phyloP scores from a whole-genome alignment of 306 rosid genomes.

The Lablab purpureus region DNA sequence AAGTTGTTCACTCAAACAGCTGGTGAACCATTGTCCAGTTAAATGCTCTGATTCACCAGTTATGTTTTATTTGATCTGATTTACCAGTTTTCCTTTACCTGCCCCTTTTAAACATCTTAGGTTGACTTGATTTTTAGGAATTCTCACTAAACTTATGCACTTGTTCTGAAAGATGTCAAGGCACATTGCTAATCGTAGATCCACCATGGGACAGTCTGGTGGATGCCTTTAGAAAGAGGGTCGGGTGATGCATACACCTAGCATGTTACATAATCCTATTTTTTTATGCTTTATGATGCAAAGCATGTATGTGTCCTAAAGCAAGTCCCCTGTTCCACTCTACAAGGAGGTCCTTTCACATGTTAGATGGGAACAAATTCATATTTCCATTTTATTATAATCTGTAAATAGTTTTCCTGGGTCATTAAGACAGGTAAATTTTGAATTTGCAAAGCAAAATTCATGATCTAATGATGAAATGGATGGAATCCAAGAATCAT shows the following conservation, averaged over 20 bases:
- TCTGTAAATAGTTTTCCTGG: not conserved
- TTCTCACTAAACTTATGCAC: not conserved
- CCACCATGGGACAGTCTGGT: not conserved
- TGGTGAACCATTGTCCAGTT: too few relatives aligned
- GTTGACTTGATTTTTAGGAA: too few relatives aligned
- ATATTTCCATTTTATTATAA: slow-evolving; percentile 5
- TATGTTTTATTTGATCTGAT: too few relatives aligned
- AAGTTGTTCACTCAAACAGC: too few relatives aligned
- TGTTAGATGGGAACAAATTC: not conserved
- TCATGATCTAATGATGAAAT: slow-evolving; percentile 14
- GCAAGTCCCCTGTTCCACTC: not conserved
- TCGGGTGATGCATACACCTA: not conserved
- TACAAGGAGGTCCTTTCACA: slow-evolving; percentile 2
- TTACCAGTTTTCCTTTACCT: too few relatives aligned
- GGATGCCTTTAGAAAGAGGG: not conserved
- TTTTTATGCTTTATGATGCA: not conserved
- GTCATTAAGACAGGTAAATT: slow-evolving; percentile 5
- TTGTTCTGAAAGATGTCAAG: not conserved
- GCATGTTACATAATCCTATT: not conserved
- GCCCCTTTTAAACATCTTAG: too few relatives aligned
- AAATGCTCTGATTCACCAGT: not conserved
- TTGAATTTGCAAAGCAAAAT: slow-evolving; percentile 15
- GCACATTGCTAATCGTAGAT: not conserved
- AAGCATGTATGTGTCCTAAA: not conserved
- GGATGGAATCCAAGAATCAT: slow-evolving; percentile 12